Percentiles rank a stretch among this genome's conserved stretches.
phyloP scores from a whole-genome alignment of 805 yeast genomes.

The Starmerella vaccinii region DNA sequence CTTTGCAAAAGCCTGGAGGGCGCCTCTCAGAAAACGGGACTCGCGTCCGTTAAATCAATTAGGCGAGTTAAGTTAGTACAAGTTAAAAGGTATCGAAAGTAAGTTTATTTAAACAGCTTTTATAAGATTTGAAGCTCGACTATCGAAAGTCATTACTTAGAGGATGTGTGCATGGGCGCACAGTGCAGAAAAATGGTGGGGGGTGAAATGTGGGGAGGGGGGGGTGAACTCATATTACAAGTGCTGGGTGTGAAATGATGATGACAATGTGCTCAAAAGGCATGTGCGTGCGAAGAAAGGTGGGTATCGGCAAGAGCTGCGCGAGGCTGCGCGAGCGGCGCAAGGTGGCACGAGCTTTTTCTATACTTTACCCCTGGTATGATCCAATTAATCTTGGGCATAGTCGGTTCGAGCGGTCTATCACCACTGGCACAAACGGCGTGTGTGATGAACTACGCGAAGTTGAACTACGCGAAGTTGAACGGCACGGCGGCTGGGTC shows the following conservation, averaged over 20 bases:
- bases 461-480: background rate
- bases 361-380: too few species aligned
- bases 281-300: background rate
- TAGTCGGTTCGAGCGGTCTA: too few species aligned
- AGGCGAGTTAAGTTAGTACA: too few species aligned
- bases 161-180: background rate
- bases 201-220: background rate
- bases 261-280: background rate
- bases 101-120: too few species aligned
- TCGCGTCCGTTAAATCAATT: too few species aligned
- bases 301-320: background rate
- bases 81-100: too few species aligned
- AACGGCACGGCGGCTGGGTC: slow-evolving; percentile 8
- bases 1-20: too few species aligned
- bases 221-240: background rate
- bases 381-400: too few species aligned
- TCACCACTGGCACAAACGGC: too few species aligned
- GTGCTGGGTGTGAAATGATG: background rate
- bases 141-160: background rate
- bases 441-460: too few species aligned
- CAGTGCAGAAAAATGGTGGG: slow-evolving; percentile 1
- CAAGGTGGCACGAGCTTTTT: too few species aligned
- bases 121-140: background rate
- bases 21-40: too few species aligned
- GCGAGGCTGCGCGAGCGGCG: background rate